Evolutionary conservation across 1,284 basidiomycete species (phyloP).

Genomic region (Phenoliferia sp.): DNA sequence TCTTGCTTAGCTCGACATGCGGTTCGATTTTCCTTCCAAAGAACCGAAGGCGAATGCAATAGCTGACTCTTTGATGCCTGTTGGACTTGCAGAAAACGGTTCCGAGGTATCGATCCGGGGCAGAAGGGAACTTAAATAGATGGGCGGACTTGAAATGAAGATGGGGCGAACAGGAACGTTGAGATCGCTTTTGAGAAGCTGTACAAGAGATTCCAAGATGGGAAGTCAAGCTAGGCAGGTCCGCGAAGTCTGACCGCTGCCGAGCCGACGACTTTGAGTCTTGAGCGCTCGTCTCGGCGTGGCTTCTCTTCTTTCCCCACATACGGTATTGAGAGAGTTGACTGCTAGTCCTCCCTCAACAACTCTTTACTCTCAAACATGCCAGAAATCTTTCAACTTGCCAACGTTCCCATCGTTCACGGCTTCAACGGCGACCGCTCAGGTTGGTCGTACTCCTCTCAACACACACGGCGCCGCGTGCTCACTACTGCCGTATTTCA

Average conservation of each 20-base stretch:
- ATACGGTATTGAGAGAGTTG: constrained; percentile 8
- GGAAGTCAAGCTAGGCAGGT: neutral
- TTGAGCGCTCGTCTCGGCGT: neutral
- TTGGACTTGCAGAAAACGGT: constrained; percentile 22
- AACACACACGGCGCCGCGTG: neutral
- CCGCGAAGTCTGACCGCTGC: neutral
- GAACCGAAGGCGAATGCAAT: neutral
- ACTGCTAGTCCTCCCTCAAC: constrained; percentile 25
- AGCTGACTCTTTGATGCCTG: neutral
- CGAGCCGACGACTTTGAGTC: neutral
- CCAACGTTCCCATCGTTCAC: constrained; percentile 78
- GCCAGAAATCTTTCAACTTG: constrained; percentile 45
- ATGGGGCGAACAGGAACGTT: no score
- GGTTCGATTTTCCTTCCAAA: constrained; percentile 5
- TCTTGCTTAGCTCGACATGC: constrained; percentile 27
- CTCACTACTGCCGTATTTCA: constrained; percentile 39
- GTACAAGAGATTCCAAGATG: neutral
- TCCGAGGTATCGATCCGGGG: constrained; percentile 29
- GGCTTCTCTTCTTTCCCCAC: neutral
- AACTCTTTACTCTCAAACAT: constrained; percentile 1
- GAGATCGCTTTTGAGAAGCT: no score
- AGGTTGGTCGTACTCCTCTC: constrained; percentile 52
- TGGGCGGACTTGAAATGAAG: neutral
- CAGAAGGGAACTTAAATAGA: neutral
- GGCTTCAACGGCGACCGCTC: constrained; percentile 85